Evolutionary conservation across 23 red algal species (phyloP), one percentile per base, ranked within the genome.

Genomic region (Gracilaria vermiculophylla): DNA sequence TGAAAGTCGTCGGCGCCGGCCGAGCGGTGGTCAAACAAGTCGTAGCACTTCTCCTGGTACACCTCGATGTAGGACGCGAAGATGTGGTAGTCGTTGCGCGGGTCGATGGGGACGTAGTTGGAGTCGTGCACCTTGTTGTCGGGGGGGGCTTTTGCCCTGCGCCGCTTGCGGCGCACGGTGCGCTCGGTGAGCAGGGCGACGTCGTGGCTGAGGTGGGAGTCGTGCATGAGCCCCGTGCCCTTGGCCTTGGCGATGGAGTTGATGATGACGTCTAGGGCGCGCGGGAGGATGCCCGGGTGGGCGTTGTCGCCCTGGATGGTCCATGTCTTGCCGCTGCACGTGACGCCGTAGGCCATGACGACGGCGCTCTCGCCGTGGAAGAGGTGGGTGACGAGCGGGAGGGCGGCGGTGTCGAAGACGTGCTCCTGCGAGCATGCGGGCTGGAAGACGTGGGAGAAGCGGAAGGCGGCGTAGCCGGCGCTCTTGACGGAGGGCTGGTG

Each of bases 321-420:
- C 80, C 88, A 92, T 10, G 92, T 99, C 89, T 99, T 99, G 20
- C 97, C 97, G 5, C 92, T 92, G 29, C 84, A 82, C 28, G 92
- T 99, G 20, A 90, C 84, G 1, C 97, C 97, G 60, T 99, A 95
- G 43, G 97, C 97, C 35, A 99, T 91, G 1, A 99, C 92, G 34
- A 94, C 88, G 12, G 76, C 97, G 69, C 74, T 94, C 44, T 89
- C 80, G 0, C 97, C 97, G 11, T 39, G 33, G 34, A 99, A 85
- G 41, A 94, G 53, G 42, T 50, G 39, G 5, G 88, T 47, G 20
- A 94, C 89, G 7, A 95, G 11, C 19, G 77, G 77, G 3, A 85
- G 52, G 9, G 90, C 70, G 9, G 77, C 85, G 20, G 13, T 45
- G 33, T 83, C 90, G 62, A 84, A 93, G 9, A 93, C 53, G 0